Evolutionary conservation across 495 filamentous ascomycete species (phyloP), one percentile per base, ranked within the genome.

Genomic region (Annulohypoxylon moriforme): DNA sequence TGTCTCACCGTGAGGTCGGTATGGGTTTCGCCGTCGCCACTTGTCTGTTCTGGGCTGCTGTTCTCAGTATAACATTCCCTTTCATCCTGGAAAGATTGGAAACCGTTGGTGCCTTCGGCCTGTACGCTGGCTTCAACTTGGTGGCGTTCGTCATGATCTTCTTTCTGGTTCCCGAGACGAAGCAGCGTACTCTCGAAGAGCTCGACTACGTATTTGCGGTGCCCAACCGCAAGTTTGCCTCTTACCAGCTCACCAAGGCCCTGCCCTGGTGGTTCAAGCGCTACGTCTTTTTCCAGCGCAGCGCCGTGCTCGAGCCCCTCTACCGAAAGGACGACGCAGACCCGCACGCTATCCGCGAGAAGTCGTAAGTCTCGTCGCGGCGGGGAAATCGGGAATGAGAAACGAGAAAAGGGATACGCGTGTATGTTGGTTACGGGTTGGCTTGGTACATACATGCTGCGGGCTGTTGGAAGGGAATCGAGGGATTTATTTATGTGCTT

Each of bases 141-240:
- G 75, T 89, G 0, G 89, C 89, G 1, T 78, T 91, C 33, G 49
- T 88, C 49, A 80, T 93, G 82, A 91, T 93, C 73, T 92, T 92
- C 79, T 82, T 92, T 13, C 86, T 84, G 66, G 79, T 93, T 27
- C 87, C 87, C 7, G 90, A 91, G 81, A 91, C 89, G 7, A 91
- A 91, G 81, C 86, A 90, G 80, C 84, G 85, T 14, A 89, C 87
- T 3, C 81, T 91, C 10, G 92, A 96, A 78, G 93, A 96, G 76
- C 83, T 96, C 38, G 92, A 96, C 79, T 93, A 94, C 75, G 88
- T 96, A 60, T 96, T 93, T 68, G 91, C 88, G 7, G 90, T 93
- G 11, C 90, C 90, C 0, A 90, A 86, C 24, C 73, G 84, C 46
- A 83, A 83, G 36, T 91, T 93, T 75, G 86, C 86, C 74, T 67